Evolutionary conservation across 148 eudicot genomes (phyloP), one percentile per base, ranked within the genome.

Genomic region (Cornus controversa): DNA sequence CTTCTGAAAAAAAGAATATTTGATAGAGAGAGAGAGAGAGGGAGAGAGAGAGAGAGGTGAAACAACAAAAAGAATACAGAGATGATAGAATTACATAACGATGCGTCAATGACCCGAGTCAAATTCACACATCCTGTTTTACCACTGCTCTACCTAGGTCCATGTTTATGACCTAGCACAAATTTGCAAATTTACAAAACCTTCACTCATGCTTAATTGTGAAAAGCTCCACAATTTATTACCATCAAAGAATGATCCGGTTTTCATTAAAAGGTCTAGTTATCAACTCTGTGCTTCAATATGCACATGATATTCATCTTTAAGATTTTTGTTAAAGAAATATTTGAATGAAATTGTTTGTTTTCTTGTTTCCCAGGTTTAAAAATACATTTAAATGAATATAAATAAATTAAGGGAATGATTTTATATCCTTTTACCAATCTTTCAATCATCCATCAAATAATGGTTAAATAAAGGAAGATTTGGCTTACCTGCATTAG

Each of bases 401-500:
- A 14, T 14, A 6, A 54, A 54, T 2, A 16, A 0, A 40, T 14
- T 2, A 54, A 54, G 60, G 3, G 60, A 54, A 20, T 54, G 22
- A 8, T 20, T 6, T 40, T 40, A 9, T 40, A 6, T 40, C 45
- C 15, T 8, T 54, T 16, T 14, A 8, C 60, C 45, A 40, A 40
- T 54, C 0, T 31, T 3, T 31, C 68, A 77, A 67, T 8, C 50
- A 45, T 63, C 70, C 47, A 78, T 78, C 75, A 42, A 27, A 67
- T 10, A 73, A 28, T 45, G 63, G 24, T 27, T 5, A 64, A 60
- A n/a, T 27, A 54, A 27, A 67, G 50, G 63, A 66, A 66, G 31
- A 65, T 36, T 47, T 62, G 29, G 47, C 7, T 65, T 71, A 87
- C 92, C 92, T 89, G 92, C 92, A 89, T 89, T 34, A 89, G 68